These are phyloP conservation scores for Vicia sativa DNA, from an alignment of 306 rosid genomes.

Conservation along the genomic window DNA sequence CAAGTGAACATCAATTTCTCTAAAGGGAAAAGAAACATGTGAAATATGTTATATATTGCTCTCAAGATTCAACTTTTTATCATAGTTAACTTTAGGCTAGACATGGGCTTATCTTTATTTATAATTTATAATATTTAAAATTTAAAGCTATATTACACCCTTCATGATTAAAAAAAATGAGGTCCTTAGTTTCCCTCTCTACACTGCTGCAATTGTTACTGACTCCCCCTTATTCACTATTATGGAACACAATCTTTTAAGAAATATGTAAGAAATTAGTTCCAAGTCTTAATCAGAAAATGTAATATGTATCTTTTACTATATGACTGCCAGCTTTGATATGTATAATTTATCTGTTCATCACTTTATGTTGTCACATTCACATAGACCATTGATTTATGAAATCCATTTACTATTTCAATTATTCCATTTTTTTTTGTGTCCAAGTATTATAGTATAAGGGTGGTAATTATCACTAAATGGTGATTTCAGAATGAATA, in stretches of 20 bases:
- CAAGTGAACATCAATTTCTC: conserved; percentile 1
- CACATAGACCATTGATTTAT: background rate
- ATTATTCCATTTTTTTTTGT: background rate
- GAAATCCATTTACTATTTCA: background rate
- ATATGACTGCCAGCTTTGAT: background rate
- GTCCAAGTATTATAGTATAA: background rate
- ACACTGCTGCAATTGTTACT: conserved; percentile 13
- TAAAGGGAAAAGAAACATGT: background rate
- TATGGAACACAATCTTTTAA: conserved; percentile 16
- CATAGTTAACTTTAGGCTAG: background rate
- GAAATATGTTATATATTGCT: conserved; percentile 4
- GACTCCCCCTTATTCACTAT: background rate
- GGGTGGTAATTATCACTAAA: too few species aligned
- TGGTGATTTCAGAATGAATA: too few species aligned
- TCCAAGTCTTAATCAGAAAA: background rate
- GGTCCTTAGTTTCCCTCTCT: background rate
- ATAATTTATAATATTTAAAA: background rate
- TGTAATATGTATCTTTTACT: too few species aligned
- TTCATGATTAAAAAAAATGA: background rate
- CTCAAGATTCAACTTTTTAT: background rate
- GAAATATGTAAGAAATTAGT: background rate
- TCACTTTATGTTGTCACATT: background rate
- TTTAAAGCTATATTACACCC: background rate
- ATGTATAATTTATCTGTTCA: background rate
- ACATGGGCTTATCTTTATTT: background rate